phyloP scores from a whole-genome alignment of 176 grass and related monocot species.

The Pharus latifolius region DNA sequence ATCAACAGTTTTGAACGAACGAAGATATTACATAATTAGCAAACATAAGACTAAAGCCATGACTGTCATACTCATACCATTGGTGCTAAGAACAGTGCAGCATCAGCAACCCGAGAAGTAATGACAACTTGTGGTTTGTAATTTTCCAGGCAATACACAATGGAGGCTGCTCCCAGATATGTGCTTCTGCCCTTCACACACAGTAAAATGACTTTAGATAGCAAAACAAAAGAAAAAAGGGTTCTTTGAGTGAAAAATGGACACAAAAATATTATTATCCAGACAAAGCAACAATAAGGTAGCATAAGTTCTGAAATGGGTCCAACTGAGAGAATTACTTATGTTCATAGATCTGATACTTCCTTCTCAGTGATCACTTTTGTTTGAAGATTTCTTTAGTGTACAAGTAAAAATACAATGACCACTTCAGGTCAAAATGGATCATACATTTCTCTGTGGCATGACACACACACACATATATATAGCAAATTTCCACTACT shows the following conservation, averaged over 20 bases:
- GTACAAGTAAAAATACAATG: not conserved
- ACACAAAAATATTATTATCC: not conserved
- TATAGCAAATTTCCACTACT: no score
- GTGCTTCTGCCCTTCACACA: conserved; percentile 62
- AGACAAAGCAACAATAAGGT: not conserved
- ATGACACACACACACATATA: not conserved
- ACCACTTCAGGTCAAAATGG: not conserved
- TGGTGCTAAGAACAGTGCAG: conserved; percentile 86
- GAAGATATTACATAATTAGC: not conserved
- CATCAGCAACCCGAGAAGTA: conserved; percentile 96
- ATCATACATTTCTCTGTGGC: not conserved
- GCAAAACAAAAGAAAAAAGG: not conserved
- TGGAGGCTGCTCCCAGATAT: conserved; percentile 75
- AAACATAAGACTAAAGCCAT: conserved; percentile 5
- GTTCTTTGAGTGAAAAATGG: conserved; percentile 3
- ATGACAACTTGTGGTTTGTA: conserved; percentile 78
- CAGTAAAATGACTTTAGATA: conserved; percentile 10
- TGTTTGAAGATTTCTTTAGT: not conserved
- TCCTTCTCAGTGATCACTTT: not conserved
- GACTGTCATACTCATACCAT: conserved; percentile 55
- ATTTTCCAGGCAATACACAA: conserved; percentile 77
- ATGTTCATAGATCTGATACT: not conserved
- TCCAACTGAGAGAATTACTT: not conserved
- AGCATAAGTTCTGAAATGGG: not conserved
- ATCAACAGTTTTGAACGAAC: not conserved